Percentiles rank a stretch among this genome's conserved stretches.
These are phyloP conservation scores for Sideroxylon spinosum DNA, from an alignment of 179 eudicot species.

Conservation along the genomic window DNA sequence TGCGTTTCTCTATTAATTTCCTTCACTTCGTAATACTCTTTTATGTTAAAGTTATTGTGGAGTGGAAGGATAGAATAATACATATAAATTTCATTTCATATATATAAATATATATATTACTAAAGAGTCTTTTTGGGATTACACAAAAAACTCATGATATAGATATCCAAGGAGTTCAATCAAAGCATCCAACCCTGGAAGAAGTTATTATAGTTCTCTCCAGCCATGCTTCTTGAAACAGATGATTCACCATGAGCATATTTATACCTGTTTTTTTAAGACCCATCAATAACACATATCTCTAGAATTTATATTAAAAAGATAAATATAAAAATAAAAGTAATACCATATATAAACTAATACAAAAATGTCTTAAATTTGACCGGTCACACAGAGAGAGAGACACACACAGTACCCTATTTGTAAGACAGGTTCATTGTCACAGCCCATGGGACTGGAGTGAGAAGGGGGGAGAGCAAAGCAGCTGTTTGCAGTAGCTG, in stretches of 20 bases:
- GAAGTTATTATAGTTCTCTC: slow-evolving; percentile 25
- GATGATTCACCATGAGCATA: slow-evolving; percentile 45
- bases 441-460: slow-evolving; percentile 42
- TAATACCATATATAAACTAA: too few relatives aligned
- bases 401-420: slow-evolving; percentile 41
- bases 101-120: too few relatives aligned
- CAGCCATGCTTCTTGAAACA: slow-evolving; percentile 31
- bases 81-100: too few relatives aligned
- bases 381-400: slow-evolving; percentile 1
- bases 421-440: slow-evolving; percentile 50
- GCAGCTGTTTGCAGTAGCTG: slow-evolving; percentile 29
- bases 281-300: neutral
- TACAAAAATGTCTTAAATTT: too few relatives aligned
- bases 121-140: too few relatives aligned
- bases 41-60: too few relatives aligned
- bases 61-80: too few relatives aligned
- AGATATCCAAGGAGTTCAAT: neutral
- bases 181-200: slow-evolving; percentile 45
- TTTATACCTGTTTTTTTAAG: slow-evolving; percentile 29
- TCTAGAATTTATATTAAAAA: too few relatives aligned
- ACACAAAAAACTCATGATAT: too few relatives aligned
- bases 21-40: too few relatives aligned
- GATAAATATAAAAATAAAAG: too few relatives aligned
- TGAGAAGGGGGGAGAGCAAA: slow-evolving; percentile 29
- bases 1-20: too few relatives aligned